Percentiles rank a stretch among this genome's conserved stretches.
phyloP scores from a whole-genome alignment of 2,329 filamentous ascomycete genomes.

The Pseudocercospora vitis region DNA sequence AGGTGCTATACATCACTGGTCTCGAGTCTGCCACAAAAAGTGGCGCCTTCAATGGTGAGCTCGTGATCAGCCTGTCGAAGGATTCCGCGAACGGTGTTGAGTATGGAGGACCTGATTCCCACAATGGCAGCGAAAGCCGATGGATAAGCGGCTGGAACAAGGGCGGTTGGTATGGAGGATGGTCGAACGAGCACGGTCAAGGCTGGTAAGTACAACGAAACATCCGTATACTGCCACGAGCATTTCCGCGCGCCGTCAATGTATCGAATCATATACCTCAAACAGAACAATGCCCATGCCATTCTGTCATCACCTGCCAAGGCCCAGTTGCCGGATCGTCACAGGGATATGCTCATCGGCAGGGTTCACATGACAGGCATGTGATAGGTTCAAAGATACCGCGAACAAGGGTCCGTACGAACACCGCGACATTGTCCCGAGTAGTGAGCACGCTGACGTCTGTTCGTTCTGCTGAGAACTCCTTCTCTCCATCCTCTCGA shows the following conservation, averaged over 20 bases:
- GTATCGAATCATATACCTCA: neutral
- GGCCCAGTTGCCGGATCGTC: neutral
- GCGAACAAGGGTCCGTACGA: neutral
- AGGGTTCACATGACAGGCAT: constrained; percentile 1
- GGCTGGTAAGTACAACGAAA: too few relatives aligned
- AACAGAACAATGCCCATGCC: constrained; percentile 1
- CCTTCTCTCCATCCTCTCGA: too few relatives aligned
- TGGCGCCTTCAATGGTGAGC: constrained; percentile 22
- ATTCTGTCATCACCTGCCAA: neutral
- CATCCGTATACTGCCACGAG: too few relatives aligned
- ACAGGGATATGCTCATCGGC: constrained; percentile 6
- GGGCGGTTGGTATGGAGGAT: neutral
- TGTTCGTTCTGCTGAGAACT: neutral
- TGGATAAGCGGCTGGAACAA: neutral
- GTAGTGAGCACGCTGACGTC: constrained; percentile 8
- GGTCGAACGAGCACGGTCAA: neutral
- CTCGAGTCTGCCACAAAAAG: constrained; percentile 18
- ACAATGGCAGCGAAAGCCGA: too few relatives aligned
- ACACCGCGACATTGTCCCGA: constrained; percentile 9
- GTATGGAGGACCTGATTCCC: neutral
- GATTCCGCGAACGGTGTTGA: too few relatives aligned
- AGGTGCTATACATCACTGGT: constrained; percentile 23
- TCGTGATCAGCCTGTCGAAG: constrained; percentile 11
- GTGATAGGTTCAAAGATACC: neutral
- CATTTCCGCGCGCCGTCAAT: too few relatives aligned